Percentiles rank a stretch among this genome's conserved stretches.
phyloP scores from a whole-genome alignment of 305 asterid species.

The Salvia sclarea region DNA sequence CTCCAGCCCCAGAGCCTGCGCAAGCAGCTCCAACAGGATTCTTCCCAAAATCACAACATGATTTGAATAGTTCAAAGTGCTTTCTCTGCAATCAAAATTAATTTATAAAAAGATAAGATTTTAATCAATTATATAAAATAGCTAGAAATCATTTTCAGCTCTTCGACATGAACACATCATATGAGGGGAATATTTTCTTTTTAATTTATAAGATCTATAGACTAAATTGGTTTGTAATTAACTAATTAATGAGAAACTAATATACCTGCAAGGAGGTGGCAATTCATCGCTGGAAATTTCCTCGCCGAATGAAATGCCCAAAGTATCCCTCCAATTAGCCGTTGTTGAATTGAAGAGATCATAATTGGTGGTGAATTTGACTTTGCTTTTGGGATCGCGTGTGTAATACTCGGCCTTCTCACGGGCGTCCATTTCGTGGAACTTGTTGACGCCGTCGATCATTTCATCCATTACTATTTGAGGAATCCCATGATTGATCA shows the following conservation, averaged over 20 bases:
- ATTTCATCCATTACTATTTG: slow-evolving; percentile 34
- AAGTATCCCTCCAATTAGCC: slow-evolving; percentile 50
- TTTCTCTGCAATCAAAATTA: neutral
- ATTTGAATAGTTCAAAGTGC: neutral
- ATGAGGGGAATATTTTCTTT: too few species aligned
- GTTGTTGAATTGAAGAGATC: slow-evolving; percentile 38
- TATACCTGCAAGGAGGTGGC: slow-evolving; percentile 47
- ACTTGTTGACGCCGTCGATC: slow-evolving; percentile 30
- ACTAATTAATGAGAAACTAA: too few species aligned
- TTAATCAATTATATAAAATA: too few species aligned
- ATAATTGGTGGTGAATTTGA: slow-evolving; percentile 28
- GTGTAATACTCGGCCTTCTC: slow-evolving; percentile 41
- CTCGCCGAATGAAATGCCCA: slow-evolving; percentile 23
- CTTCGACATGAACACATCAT: too few species aligned
- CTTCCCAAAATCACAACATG: neutral
- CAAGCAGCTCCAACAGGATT: slow-evolving; percentile 20
- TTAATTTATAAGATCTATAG: too few species aligned
- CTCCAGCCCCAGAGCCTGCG: slow-evolving; percentile 30
- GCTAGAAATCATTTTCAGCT: too few species aligned
- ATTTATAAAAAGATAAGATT: too few species aligned
- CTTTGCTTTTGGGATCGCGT: slow-evolving; percentile 31
- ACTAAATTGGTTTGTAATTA: too few species aligned
- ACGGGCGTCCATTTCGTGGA: slow-evolving; percentile 34
- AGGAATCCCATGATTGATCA: slow-evolving; percentile 49
- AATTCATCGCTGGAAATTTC: slow-evolving; percentile 19